Evolutionary conservation across 129 eudicot genomes (phyloP).

Genomic region (Pittosporum tobira): DNA sequence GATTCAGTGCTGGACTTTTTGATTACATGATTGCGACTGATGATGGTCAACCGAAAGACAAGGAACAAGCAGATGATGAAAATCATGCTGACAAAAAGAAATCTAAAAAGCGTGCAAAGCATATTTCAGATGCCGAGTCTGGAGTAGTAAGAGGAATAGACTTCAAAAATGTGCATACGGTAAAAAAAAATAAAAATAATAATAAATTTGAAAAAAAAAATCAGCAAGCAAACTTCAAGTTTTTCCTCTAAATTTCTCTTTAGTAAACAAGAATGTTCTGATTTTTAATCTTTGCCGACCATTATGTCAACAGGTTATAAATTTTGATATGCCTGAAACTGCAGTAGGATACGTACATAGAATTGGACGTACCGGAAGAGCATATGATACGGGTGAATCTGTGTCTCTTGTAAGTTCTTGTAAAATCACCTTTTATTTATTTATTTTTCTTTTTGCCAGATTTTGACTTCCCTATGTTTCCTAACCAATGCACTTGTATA

Average conservation of each 20-base stretch:
- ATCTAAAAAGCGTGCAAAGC: conserved; percentile 49
- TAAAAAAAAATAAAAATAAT: conserved; percentile 20
- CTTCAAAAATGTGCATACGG: conserved; percentile 94
- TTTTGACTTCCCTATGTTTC: not conserved
- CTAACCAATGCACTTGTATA: not conserved
- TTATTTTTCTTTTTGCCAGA: not conserved
- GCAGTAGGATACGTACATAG: conserved; percentile 91
- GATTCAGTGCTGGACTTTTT: conserved; percentile 94
- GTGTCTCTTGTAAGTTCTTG: conserved; percentile 70
- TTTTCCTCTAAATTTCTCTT: not conserved
- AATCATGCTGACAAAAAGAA: conserved; percentile 36
- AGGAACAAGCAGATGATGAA: conserved; percentile 46
- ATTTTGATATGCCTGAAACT: conserved; percentile 85
- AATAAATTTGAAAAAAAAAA: too few relatives aligned
- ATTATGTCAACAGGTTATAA: conserved; percentile 52
- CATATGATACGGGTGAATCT: conserved; percentile 82
- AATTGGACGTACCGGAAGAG: conserved; percentile 98
- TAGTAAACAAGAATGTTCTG: too few relatives aligned
- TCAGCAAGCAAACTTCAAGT: not conserved
- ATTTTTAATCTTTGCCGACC: not conserved
- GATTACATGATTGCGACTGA: conserved; percentile 90
- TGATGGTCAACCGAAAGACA: conserved; percentile 54
- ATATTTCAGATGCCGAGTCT: conserved; percentile 66
- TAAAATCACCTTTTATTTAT: not conserved
- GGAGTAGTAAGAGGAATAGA: conserved; percentile 98